phyloP scores from a whole-genome alignment of 148 eudicot genomes.

The Suaeda aralocaspica region DNA sequence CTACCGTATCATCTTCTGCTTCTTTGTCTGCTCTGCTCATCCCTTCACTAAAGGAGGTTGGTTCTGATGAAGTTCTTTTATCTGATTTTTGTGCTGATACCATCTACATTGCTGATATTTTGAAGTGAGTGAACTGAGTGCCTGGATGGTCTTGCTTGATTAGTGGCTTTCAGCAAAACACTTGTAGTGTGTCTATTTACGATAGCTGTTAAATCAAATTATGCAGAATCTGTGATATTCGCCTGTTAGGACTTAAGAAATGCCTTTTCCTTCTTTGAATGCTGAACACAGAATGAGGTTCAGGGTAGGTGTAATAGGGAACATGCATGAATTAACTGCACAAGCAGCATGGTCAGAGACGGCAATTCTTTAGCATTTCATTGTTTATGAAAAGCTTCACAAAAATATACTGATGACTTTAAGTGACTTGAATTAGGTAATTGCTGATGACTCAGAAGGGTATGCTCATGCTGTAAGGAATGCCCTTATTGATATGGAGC shows the following conservation, averaged over 20 bases:
- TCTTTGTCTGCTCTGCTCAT: conserved; percentile 65
- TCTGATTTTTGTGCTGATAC: not conserved
- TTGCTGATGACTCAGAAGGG: conserved; percentile 57
- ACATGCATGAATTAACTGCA: no score
- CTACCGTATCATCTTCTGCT: conserved; percentile 55
- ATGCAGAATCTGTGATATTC: not conserved
- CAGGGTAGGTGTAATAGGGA: not conserved
- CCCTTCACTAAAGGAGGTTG: conserved; percentile 87
- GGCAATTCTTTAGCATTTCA: conserved; percentile 5
- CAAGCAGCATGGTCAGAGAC: not conserved
- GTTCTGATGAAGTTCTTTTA: conserved; percentile 13
- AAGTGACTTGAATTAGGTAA: conserved; percentile 38
- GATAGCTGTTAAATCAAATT: not conserved
- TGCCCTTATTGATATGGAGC: conserved; percentile 80
- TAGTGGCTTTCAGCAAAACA: not conserved
- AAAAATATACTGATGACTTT: conserved; percentile 1
- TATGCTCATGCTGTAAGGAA: conserved; percentile 45
- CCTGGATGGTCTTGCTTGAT: not conserved
- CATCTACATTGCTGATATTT: not conserved
- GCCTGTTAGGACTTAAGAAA: conserved; percentile 7
- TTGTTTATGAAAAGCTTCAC: conserved; percentile 4
- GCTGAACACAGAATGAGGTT: not conserved
- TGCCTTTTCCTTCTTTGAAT: not conserved
- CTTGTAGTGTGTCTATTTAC: not conserved
- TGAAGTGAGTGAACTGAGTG: not conserved